phyloP scores from a whole-genome alignment of 2,329 filamentous ascomycete species.

The Thyridium curvatum region DNA sequence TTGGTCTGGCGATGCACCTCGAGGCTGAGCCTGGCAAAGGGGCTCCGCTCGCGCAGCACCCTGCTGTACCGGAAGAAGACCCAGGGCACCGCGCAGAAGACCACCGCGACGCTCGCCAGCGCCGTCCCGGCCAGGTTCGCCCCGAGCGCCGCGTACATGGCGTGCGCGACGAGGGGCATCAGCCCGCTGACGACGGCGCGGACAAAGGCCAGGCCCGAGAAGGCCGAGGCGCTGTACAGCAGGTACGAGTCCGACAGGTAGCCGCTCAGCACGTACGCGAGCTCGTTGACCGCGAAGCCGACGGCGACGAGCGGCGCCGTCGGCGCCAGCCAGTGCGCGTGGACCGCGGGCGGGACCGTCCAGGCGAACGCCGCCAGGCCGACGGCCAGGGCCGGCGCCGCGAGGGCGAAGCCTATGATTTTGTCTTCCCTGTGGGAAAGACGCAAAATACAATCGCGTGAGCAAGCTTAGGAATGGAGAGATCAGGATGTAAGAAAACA shows the following conservation, averaged over 20 bases:
- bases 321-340: conserved; percentile 29
- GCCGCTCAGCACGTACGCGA: conserved; percentile 15
- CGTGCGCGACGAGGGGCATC: conserved; percentile 16
- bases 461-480: background rate
- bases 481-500: background rate
- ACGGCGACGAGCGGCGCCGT: conserved; percentile 32
- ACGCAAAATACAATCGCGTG: too few species aligned
- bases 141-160: conserved; percentile 12
- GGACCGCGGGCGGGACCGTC: conserved; percentile 34
- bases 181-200: conserved; percentile 15
- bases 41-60: conserved; percentile 12
- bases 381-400: conserved; percentile 31
- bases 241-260: conserved; percentile 18
- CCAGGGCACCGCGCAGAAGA: conserved; percentile 13
- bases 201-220: conserved; percentile 15
- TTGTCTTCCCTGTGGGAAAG: conserved; percentile 37
- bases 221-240: conserved; percentile 16
- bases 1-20: conserved; percentile 10
- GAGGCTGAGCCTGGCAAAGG: conserved; percentile 16
- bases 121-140: conserved; percentile 15
- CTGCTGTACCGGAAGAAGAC: conserved; percentile 15
- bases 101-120: conserved; percentile 10
- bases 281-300: conserved; percentile 40
- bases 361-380: conserved; percentile 39
- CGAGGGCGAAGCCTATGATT: conserved; percentile 36